Conservation (phyloP, 306 rosid genomes). For the Erythrophleum fordii region DNA sequence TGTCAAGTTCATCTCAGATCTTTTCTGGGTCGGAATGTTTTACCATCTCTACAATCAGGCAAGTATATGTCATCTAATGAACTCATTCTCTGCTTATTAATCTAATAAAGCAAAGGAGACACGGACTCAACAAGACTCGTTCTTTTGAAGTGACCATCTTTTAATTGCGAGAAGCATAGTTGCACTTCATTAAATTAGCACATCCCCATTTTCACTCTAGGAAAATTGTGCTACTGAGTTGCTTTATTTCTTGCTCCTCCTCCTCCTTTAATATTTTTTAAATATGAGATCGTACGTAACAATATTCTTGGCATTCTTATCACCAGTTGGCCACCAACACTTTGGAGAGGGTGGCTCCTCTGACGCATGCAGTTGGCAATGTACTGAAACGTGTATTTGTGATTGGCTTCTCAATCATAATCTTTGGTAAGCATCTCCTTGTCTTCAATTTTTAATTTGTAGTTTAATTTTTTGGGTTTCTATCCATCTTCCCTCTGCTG, state of each 20-base stretch:
- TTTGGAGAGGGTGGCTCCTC: slow-evolving; percentile 97
- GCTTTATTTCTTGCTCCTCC: too few relatives aligned
- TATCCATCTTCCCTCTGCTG: background rate
- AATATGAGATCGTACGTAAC: background rate
- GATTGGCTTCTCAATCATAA: slow-evolving; percentile 83
- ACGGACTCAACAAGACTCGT: background rate
- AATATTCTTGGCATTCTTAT: slow-evolving; percentile 23
- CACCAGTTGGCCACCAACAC: slow-evolving; percentile 91
- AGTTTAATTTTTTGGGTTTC: background rate
- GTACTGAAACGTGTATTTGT: slow-evolving; percentile 97
- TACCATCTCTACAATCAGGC: slow-evolving; percentile 98
- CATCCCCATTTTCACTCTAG: too few relatives aligned
- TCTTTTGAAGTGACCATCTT: too few relatives aligned
- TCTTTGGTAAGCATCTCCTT: slow-evolving; percentile 62
- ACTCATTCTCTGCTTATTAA: background rate
- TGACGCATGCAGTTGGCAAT: slow-evolving; percentile 96
- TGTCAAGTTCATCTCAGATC: slow-evolving; percentile 81
- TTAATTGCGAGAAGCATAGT: too few relatives aligned
- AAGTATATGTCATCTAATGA: background rate
- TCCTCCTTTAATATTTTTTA: too few relatives aligned
- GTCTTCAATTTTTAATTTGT: slow-evolving; percentile 8
- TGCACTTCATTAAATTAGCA: too few relatives aligned
- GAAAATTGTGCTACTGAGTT: too few relatives aligned
- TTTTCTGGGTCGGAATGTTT: slow-evolving; percentile 96
- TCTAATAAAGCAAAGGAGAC: background rate